Evolutionary conservation across 768 basidiomycete genomes (phyloP).

Genomic region (Panellus pusillus): DNA sequence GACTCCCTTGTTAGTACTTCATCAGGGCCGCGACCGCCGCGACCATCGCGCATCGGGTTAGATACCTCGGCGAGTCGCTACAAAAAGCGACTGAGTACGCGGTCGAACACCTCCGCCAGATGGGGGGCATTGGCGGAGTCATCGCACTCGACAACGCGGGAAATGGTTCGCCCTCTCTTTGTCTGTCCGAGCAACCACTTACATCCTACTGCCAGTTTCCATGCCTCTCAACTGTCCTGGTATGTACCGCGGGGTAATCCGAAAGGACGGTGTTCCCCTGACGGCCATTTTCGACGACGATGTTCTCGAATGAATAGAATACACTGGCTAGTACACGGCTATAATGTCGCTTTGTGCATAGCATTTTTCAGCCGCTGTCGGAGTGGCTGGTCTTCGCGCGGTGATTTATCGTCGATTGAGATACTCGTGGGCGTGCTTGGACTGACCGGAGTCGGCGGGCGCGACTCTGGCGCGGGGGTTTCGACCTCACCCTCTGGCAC

Average conservation of each 20-base stretch:
- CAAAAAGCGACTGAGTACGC: slow-evolving; percentile 52
- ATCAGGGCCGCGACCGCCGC: slow-evolving; percentile 69
- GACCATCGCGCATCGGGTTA: slow-evolving; percentile 67
- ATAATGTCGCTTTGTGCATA: slow-evolving; percentile 25
- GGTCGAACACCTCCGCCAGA: slow-evolving; percentile 54
- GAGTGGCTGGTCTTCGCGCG: slow-evolving; percentile 26
- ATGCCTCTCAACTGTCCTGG: slow-evolving; percentile 75
- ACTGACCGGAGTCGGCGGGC: slow-evolving; percentile 1
- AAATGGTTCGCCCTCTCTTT: slow-evolving; percentile 48
- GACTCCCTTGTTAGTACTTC: slow-evolving; percentile 55
- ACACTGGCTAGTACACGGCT: neutral
- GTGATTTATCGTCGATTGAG: slow-evolving; percentile 17
- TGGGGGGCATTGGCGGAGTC: slow-evolving; percentile 72
- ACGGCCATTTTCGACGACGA: slow-evolving; percentile 82
- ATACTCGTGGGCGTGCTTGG: slow-evolving; percentile 5
- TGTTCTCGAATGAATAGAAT: slow-evolving; percentile 29
- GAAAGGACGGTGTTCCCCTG: slow-evolving; percentile 64
- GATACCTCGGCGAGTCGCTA: slow-evolving; percentile 57
- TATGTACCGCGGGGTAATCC: slow-evolving; percentile 81
- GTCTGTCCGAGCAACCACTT: neutral
- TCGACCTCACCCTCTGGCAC: slow-evolving; percentile 42
- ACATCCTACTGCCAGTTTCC: slow-evolving; percentile 46
- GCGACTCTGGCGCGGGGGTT: neutral
- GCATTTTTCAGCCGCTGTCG: slow-evolving; percentile 29
- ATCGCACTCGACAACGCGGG: slow-evolving; percentile 71